Base-by-base conservation (phyloP, 768 basidiomycete species). In the Auricularia sp. region DNA sequence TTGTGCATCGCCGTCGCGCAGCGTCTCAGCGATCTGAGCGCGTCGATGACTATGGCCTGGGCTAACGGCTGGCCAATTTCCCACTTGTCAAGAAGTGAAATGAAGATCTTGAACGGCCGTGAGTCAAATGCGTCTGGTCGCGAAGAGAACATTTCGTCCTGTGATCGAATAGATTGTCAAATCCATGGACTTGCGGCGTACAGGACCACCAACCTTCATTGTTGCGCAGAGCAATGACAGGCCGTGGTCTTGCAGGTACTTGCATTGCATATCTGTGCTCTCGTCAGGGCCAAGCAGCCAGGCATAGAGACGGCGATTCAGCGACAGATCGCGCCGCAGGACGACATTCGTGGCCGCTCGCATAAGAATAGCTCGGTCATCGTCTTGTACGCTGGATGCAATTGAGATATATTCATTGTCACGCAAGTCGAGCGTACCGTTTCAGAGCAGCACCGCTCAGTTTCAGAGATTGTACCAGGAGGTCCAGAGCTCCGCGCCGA, bases 61-160 rank as follows among this genome's bases (percentile, higher is more conserved):
- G 94, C 94, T 34, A 99, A 74, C 0, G 83, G 80, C 7, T 83
- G 84, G 3, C 96, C 96, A 56, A 98, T 88, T 73, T 98, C 97
- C 91, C 93, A 98, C 74, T 97, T 97, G 75, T 99, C 97, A 68
- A 98, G 78, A 18, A 98, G 75, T 1, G 94, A 95, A 29, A 98
- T 88, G 74, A 97, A 95, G 39, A 98, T 90, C 75, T 95, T 96
- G 83, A 94, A 98, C 0, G 97, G 93, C 33, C 92, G 79, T 3
- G 90, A 89, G 67, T 88, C 86, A 0, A 88, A 79, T 68, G 92
- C 93, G 65, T 87, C 85, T 62, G 82, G 81, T 2, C 85, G 86
- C 2, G 87, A 87, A 11, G 80, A 75, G 66, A 83, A 79, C 90
- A 94, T 93, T 67, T 94, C 92, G 56, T 81, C 79, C 88, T 93